Evolutionary conservation across 192 early-diverging fungal species (phyloP).

Genomic region (Podila clonocystis): DNA sequence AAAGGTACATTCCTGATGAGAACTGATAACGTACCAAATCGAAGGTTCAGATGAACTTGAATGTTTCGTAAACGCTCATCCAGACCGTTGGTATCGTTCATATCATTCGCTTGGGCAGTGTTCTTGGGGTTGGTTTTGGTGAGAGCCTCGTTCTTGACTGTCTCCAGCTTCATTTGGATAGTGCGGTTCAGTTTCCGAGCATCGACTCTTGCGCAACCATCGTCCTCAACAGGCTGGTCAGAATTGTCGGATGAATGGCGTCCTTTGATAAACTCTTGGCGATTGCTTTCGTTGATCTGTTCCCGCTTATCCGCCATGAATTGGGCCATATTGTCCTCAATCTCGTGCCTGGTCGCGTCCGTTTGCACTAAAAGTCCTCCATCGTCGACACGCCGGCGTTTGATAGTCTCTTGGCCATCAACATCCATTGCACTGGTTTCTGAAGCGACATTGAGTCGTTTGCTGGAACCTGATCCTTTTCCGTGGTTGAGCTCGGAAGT

Average conservation of each 20-base stretch:
- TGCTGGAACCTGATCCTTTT: conserved; percentile 12
- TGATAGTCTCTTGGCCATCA: conserved; percentile 23
- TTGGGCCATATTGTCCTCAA: conserved; percentile 57
- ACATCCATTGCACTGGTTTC: neutral
- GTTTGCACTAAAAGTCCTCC: conserved; percentile 46
- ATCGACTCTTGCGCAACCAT: conserved; percentile 76
- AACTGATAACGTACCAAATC: conserved; percentile 58
- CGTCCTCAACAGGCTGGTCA: conserved; percentile 11
- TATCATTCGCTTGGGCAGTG: conserved; percentile 36
- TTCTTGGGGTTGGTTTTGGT: conserved; percentile 34
- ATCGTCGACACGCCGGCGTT: conserved; percentile 36
- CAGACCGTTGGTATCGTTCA: conserved; percentile 42
- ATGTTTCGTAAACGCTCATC: conserved; percentile 77
- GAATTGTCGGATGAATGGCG: conserved; percentile 14
- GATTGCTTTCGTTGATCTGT: conserved; percentile 71
- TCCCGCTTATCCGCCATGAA: conserved; percentile 64
- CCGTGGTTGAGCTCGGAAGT: neutral
- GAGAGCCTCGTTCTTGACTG: conserved; percentile 69
- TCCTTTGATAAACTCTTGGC: conserved; percentile 66
- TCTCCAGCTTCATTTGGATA: conserved; percentile 81
- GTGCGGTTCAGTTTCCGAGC: conserved; percentile 77
- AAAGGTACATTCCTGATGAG: too few species aligned
- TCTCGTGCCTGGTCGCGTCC: conserved; percentile 53
- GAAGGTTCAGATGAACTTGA: conserved; percentile 76
- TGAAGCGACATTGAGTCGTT: conserved; percentile 10